These are phyloP conservation scores for Hypholoma fasciculare DNA, from an alignment of 768 basidiomycete genomes.

Conservation along the genomic window DNA sequence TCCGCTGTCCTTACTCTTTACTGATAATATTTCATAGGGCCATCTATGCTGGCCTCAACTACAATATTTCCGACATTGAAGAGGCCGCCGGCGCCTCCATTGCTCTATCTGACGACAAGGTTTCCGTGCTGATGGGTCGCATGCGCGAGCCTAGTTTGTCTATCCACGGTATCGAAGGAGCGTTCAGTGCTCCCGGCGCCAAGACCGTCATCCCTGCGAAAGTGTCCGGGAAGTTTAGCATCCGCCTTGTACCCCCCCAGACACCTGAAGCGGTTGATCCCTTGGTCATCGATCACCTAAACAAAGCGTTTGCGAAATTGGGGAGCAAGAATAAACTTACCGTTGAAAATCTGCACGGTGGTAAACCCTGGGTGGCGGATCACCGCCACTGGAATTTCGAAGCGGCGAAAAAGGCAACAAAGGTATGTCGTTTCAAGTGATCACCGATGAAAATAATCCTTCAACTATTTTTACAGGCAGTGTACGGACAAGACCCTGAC, in stretches of 20 bases:
- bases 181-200: conserved; percentile 78
- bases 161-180: conserved; percentile 94
- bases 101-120: conserved; percentile 77
- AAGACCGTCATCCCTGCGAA: conserved; percentile 96
- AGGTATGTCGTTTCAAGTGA: conserved; percentile 38
- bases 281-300: conserved; percentile 68
- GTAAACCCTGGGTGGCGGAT: conserved; percentile 91
- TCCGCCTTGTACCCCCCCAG: conserved; percentile 90
- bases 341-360: conserved; percentile 74
- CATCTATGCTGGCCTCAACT: conserved; percentile 77
- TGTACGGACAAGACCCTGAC: conserved; percentile 79
- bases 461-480: conserved; percentile 24
- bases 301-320: conserved; percentile 82
- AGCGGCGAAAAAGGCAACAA: conserved; percentile 85
- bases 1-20: background rate
- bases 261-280: conserved; percentile 74
- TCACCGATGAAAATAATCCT: background rate
- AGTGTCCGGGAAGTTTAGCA: conserved; percentile 90
- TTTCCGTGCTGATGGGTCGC: conserved; percentile 82
- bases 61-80: conserved; percentile 71
- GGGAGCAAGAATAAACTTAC: conserved; percentile 80
- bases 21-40: conserved; percentile 35
- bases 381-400: conserved; percentile 91
- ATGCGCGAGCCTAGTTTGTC: conserved; percentile 91
- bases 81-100: conserved; percentile 73